phyloP scores from a whole-genome alignment of 148 eudicot genomes.

The Amaranthus cruentus region DNA sequence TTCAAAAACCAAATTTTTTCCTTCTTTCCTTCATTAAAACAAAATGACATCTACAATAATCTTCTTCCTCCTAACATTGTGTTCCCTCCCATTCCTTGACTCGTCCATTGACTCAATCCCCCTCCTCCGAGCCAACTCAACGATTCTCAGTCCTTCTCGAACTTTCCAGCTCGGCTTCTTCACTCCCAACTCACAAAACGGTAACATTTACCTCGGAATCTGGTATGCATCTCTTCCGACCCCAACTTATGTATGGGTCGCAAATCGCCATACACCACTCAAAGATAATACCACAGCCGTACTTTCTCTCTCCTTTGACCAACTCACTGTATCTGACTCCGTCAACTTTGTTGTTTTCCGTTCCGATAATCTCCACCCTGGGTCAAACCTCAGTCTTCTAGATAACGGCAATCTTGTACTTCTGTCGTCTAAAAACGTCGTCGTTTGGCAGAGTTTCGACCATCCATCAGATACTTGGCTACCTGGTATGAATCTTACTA shows the following conservation, averaged over 20 bases:
- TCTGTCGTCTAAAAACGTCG: slow-evolving; percentile 5
- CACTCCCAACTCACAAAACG: slow-evolving; percentile 29
- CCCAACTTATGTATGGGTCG: slow-evolving; percentile 68
- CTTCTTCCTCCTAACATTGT: neutral
- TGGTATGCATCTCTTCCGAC: slow-evolving; percentile 62
- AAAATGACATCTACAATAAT: neutral
- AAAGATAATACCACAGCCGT: slow-evolving; percentile 25
- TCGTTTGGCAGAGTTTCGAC: slow-evolving; percentile 75
- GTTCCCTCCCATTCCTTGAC: neutral
- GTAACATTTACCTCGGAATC: slow-evolving; percentile 49
- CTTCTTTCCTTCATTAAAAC: neutral
- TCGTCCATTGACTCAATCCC: neutral
- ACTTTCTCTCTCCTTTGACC: slow-evolving; percentile 35
- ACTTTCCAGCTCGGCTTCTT: slow-evolving; percentile 61
- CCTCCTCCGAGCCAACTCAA: slow-evolving; percentile 28
- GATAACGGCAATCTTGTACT: slow-evolving; percentile 60
- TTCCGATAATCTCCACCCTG: slow-evolving; percentile 25
- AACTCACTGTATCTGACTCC: slow-evolving; percentile 30
- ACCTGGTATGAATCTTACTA: slow-evolving; percentile 70
- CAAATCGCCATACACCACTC: slow-evolving; percentile 53
- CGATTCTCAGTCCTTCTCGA: slow-evolving; percentile 37
- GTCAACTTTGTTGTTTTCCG: slow-evolving; percentile 35
- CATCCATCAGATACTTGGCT: slow-evolving; percentile 78
- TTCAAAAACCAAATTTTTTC: neutral
- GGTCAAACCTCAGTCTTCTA: slow-evolving; percentile 31